These are phyloP conservation scores for Oryza nivara DNA, from an alignment of 176 grass and related monocot species.

Conservation along the genomic window DNA sequence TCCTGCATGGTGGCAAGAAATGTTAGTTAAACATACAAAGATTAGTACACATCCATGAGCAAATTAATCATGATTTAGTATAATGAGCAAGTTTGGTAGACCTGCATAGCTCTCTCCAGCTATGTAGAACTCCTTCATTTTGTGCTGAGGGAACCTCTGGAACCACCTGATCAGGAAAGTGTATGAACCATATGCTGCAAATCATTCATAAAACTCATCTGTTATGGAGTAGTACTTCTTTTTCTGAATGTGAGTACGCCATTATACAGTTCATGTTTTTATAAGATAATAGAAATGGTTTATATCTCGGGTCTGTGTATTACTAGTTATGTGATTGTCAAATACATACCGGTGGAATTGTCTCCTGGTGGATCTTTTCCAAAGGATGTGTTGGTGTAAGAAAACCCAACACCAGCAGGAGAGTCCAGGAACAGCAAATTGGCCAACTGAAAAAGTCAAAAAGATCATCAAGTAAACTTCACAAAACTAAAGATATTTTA, in stretches of 20 bases:
- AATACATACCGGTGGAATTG: slow-evolving; percentile 64
- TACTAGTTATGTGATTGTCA: background rate
- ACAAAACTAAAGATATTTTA: too few species aligned
- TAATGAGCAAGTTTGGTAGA: slow-evolving; percentile 1
- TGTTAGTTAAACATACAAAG: background rate
- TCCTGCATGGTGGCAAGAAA: slow-evolving; percentile 24
- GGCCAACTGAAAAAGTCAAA: slow-evolving; percentile 60
- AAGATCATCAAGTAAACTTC: too few species aligned
- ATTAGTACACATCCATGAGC: background rate
- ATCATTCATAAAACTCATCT: background rate
- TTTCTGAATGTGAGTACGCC: background rate
- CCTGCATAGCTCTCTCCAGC: slow-evolving; percentile 72
- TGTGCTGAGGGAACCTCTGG: slow-evolving; percentile 72
- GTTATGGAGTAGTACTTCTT: background rate
- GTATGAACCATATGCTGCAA: slow-evolving; percentile 65
- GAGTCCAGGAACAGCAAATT: slow-evolving; percentile 84
- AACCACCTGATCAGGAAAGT: slow-evolving; percentile 77
- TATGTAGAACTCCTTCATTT: slow-evolving; percentile 65
- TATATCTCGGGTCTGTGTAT: too few species aligned
- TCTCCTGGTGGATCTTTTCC: slow-evolving; percentile 60
- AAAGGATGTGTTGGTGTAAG: slow-evolving; percentile 79
- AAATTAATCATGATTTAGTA: background rate
- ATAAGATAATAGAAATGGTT: too few species aligned
- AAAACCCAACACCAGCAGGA: slow-evolving; percentile 88
- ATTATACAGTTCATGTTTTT: background rate